These are phyloP conservation scores for Neonectria punicea DNA, from an alignment of 2,329 filamentous ascomycete species.

Conservation along the genomic window DNA sequence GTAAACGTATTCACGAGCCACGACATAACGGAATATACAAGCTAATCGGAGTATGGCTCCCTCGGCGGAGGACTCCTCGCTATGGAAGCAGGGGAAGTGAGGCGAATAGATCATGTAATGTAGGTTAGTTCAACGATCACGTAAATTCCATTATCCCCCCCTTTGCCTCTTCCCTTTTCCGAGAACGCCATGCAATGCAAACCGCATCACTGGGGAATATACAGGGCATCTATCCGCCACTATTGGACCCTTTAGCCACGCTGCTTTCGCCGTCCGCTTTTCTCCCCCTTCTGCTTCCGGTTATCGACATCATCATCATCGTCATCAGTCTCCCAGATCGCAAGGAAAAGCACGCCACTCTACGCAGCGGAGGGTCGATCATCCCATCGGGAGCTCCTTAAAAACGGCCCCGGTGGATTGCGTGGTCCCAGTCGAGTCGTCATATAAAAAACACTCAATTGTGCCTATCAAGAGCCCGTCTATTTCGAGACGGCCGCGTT, in stretches of 20 bases:
- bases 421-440: constrained; percentile 36
- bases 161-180: constrained; percentile 46
- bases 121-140: constrained; percentile 44
- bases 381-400: constrained; percentile 27
- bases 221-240: constrained; percentile 37
- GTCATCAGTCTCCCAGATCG: constrained; percentile 13
- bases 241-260: constrained; percentile 31
- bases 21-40: constrained; percentile 24
- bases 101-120: constrained; percentile 37
- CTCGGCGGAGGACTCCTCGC: constrained; percentile 3
- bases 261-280: constrained; percentile 30
- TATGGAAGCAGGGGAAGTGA: constrained; percentile 14
- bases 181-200: constrained; percentile 54
- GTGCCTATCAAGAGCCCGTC: constrained; percentile 18
- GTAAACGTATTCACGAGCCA: constrained; percentile 19
- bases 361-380: constrained; percentile 36
- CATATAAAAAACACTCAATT: constrained; percentile 33
- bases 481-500: constrained; percentile 72
- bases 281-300: constrained; percentile 27
- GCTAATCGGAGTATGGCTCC: constrained; percentile 3
- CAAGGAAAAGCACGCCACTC: constrained; percentile 20
- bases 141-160: constrained; percentile 47
- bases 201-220: constrained; percentile 50
- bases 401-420: constrained; percentile 21
- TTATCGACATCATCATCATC: constrained; percentile 21